phyloP scores from a whole-genome alignment of 2,329 filamentous ascomycete species.

The Mycosphaerella sp. region DNA sequence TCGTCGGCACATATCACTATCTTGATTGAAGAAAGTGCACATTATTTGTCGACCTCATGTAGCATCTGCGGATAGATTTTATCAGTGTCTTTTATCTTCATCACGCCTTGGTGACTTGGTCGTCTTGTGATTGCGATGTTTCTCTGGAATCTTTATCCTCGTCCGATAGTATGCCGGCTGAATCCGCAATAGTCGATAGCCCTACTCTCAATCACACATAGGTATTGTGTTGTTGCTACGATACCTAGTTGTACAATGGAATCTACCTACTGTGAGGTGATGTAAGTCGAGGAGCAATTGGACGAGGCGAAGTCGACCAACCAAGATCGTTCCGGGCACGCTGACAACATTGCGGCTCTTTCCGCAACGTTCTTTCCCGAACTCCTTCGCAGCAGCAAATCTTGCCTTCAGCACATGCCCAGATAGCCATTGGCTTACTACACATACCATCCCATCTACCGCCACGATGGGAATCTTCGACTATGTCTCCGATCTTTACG shows the following conservation, averaged over 20 bases:
- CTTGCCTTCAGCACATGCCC: conserved; percentile 10
- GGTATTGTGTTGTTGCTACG: too few relatives aligned
- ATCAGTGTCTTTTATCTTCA: too few relatives aligned
- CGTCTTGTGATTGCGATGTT: too few relatives aligned
- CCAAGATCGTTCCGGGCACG: not conserved
- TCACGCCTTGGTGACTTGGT: too few relatives aligned
- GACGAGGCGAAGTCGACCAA: not conserved
- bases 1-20: too few relatives aligned
- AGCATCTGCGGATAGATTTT: too few relatives aligned
- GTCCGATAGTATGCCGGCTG: too few relatives aligned
- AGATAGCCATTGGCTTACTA: conserved; percentile 22
- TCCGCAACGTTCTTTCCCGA: not conserved
- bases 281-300: not conserved
- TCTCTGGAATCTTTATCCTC: too few relatives aligned
- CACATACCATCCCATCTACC: conserved; percentile 20
- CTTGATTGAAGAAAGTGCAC: too few relatives aligned
- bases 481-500: conserved; percentile 59
- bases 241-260: not conserved
- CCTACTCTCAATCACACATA: too few relatives aligned
- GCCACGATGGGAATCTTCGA: conserved; percentile 56
- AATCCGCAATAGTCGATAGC: too few relatives aligned
- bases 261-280: not conserved
- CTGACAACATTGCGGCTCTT: not conserved
- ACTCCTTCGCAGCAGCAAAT: conserved; percentile 1
- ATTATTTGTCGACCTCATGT: too few relatives aligned